Percentiles rank a stretch among this genome's conserved stretches.
These are phyloP conservation scores for Ophiostoma novo-ulmi DNA, from an alignment of 2,329 filamentous ascomycete genomes.

Conservation along the genomic window DNA sequence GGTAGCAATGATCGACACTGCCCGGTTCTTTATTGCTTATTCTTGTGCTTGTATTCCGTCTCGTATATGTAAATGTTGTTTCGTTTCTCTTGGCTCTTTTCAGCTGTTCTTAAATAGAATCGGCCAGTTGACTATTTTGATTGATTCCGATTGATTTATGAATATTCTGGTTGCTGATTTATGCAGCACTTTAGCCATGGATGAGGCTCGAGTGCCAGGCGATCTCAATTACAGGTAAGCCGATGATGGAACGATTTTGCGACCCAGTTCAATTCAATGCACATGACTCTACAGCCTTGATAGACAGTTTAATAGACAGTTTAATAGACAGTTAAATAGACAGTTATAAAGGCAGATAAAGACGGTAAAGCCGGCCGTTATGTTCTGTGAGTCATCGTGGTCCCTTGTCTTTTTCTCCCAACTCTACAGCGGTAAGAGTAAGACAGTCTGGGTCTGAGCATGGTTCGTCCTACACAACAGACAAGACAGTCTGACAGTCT, in stretches of 20 bases:
- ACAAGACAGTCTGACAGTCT: background rate
- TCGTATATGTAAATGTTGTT: slow-evolving; percentile 6
- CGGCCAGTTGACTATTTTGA: background rate
- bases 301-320: no score
- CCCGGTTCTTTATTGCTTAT: background rate
- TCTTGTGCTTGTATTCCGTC: background rate
- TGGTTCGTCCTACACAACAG: background rate
- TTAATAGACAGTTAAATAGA: no score
- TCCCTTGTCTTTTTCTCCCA: background rate
- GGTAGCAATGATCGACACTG: background rate
- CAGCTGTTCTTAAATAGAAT: background rate
- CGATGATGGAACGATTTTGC: background rate
- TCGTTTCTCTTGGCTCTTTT: slow-evolving; percentile 1
- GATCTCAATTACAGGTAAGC: background rate
- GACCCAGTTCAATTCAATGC: background rate
- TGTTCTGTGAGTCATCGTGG: background rate
- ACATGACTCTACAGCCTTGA: background rate
- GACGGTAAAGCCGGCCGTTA: background rate
- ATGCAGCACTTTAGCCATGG: background rate
- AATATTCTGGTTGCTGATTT: background rate
- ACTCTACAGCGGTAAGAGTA: background rate
- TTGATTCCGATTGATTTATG: background rate
- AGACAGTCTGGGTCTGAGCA: background rate
- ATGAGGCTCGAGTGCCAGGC: background rate
- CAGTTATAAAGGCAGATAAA: no score